Conservation (phyloP, 495 filamentous ascomycete genomes). For the Parathielavia hyrcaniae region DNA sequence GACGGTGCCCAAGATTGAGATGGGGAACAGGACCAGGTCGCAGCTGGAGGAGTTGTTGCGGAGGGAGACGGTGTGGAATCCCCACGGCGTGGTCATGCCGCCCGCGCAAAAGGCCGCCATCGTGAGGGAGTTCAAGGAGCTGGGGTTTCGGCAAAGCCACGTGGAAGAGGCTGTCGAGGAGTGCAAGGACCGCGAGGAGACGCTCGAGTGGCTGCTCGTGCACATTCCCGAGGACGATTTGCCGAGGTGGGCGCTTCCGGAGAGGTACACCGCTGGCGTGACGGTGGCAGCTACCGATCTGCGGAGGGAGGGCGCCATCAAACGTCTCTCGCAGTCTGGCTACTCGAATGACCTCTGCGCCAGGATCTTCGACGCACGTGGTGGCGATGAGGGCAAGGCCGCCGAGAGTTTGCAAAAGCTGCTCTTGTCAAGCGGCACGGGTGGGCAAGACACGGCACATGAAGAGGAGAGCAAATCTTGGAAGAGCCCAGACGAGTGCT, state of each 20-base stretch:
- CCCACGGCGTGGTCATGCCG: constrained; percentile 59
- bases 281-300: constrained; percentile 74
- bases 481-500: constrained; percentile 51
- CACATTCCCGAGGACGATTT: constrained; percentile 96
- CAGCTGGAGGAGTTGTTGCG: constrained; percentile 74
- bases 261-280: constrained; percentile 81
- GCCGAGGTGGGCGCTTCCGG: constrained; percentile 81
- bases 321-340: constrained; percentile 71
- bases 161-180: constrained; percentile 78
- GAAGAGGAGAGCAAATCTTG: constrained; percentile 34
- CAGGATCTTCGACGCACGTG: constrained; percentile 58
- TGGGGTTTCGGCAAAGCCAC: constrained; percentile 84
- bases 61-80: constrained; percentile 79
- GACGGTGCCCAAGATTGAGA: constrained; percentile 80
- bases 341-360: constrained; percentile 80
- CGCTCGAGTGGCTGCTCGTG: constrained; percentile 84
- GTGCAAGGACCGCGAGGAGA: constrained; percentile 89
- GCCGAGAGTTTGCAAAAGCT: constrained; percentile 71
- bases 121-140: constrained; percentile 62
- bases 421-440: constrained; percentile 48
- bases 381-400: constrained; percentile 68
- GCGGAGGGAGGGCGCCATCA: constrained; percentile 68
- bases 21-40: constrained; percentile 69
- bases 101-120: constrained; percentile 50
- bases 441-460: constrained; percentile 1